These are phyloP conservation scores for Tetracentron sinense DNA, from an alignment of 164 flowering plant species.

Conservation along the genomic window DNA sequence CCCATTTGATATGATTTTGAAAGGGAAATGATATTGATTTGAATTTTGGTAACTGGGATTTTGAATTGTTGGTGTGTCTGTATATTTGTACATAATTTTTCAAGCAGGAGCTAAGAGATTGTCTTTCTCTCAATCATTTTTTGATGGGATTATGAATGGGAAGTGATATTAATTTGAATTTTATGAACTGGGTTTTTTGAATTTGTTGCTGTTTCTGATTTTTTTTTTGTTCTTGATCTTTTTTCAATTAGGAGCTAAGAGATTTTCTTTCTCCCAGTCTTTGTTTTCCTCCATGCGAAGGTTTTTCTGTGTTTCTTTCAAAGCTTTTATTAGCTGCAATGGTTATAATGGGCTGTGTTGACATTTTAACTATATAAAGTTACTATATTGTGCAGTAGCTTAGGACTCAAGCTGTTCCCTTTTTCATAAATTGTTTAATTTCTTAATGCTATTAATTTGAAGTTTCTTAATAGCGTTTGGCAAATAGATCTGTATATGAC, in stretches of 20 bases:
- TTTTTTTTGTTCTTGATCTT: not conserved
- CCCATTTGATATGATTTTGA: no score
- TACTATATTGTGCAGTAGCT: no score
- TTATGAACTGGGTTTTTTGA: constrained; percentile 7
- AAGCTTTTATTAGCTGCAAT: not conserved
- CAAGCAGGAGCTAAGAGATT: no score
- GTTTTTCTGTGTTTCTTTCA: not conserved
- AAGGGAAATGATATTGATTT: not conserved
- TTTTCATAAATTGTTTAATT: not conserved
- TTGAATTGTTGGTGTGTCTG: not conserved
- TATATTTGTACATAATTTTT: not conserved
- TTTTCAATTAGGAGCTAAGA: no score
- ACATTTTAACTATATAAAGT: no score
- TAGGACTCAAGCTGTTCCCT: not conserved
- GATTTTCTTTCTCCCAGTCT: not conserved
- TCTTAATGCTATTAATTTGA: not conserved
- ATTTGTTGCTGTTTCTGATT: not conserved
- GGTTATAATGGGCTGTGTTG: not conserved
- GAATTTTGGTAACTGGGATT: constrained; percentile 5
- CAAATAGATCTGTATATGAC: not conserved
- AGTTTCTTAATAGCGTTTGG: not conserved
- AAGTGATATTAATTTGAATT: not conserved
- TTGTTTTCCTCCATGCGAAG: not conserved
- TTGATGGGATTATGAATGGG: not conserved
- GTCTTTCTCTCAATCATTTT: not conserved